Conservation (phyloP, 1,139 yeast species). For the Nakaseomyces kungkrabaensis region DNA sequence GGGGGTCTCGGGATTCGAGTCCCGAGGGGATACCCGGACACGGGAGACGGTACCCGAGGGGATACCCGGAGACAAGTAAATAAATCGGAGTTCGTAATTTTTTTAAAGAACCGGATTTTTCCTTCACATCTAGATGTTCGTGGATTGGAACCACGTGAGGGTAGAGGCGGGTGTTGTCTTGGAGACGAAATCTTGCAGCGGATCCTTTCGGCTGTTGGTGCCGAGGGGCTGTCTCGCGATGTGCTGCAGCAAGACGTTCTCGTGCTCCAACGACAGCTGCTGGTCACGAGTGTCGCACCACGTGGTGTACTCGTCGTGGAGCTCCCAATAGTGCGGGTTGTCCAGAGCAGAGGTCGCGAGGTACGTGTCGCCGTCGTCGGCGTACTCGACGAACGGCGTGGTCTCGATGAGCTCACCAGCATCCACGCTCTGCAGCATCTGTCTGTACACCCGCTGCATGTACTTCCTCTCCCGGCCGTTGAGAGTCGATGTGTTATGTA, state of each 20-base stretch:
- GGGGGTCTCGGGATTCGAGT: too few relatives aligned
- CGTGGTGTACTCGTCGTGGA: neutral
- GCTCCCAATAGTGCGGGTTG: neutral
- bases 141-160: neutral
- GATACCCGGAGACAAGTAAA: too few relatives aligned
- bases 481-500: neutral
- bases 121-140: neutral
- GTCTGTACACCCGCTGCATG: too few relatives aligned
- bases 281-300: neutral
- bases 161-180: neutral
- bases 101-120: neutral
- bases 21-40: neutral
- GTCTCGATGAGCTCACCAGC: neutral
- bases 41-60: neutral
- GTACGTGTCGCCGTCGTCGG: neutral
- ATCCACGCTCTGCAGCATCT: neutral
- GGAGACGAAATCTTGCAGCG: too few relatives aligned
- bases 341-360: slow-evolving; percentile 1
- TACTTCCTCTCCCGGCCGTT: too few relatives aligned
- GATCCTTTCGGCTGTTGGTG: neutral
- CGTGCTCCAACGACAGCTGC: neutral
- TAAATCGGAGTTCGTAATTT: too few relatives aligned
- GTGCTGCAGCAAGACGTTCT: neutral
- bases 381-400: neutral
- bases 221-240: neutral